Percentiles rank a stretch among this genome's conserved stretches.
phyloP scores from a whole-genome alignment of 2,329 filamentous ascomycete genomes.

The Cladophialophora chaetospira region DNA sequence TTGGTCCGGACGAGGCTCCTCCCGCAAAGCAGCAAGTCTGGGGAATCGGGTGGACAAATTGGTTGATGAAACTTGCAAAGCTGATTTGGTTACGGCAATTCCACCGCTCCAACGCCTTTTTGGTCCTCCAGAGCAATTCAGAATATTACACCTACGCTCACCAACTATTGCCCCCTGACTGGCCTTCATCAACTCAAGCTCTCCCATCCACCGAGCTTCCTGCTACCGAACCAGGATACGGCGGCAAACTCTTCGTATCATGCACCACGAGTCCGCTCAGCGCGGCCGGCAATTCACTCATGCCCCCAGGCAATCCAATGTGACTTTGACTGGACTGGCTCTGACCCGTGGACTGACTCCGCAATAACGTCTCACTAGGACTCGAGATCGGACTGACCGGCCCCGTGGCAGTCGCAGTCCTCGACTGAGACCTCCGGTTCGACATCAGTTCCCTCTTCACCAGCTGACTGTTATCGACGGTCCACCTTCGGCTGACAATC shows the following conservation, averaged over 20 bases:
- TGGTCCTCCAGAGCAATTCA: too few relatives aligned
- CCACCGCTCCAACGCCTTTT: too few relatives aligned
- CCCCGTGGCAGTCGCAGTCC: background rate
- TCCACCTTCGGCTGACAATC: slow-evolving; percentile 18
- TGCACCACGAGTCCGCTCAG: background rate
- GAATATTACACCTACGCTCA: background rate
- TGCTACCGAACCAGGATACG: slow-evolving; percentile 4
- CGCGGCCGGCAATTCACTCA: slow-evolving; percentile 15
- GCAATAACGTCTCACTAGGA: background rate
- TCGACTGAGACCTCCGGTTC: background rate
- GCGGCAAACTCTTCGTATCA: slow-evolving; percentile 12
- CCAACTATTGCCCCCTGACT: background rate
- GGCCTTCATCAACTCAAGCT: background rate
- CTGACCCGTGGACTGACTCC: background rate
- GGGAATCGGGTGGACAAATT: too few relatives aligned
- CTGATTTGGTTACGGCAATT: too few relatives aligned
- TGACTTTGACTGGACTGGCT: too few relatives aligned
- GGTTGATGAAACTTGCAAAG: too few relatives aligned
- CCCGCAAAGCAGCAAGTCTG: too few relatives aligned
- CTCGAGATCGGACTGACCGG: background rate
- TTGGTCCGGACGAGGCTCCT: too few relatives aligned
- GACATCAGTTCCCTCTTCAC: slow-evolving; percentile 11
- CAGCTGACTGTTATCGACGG: slow-evolving; percentile 15
- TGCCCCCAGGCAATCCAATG: background rate
- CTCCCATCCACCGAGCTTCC: slow-evolving; percentile 18